Percentiles rank a stretch among this genome's conserved stretches.
Conservation (phyloP, 768 basidiomycete genomes). For the Mycena chlorophos region DNA sequence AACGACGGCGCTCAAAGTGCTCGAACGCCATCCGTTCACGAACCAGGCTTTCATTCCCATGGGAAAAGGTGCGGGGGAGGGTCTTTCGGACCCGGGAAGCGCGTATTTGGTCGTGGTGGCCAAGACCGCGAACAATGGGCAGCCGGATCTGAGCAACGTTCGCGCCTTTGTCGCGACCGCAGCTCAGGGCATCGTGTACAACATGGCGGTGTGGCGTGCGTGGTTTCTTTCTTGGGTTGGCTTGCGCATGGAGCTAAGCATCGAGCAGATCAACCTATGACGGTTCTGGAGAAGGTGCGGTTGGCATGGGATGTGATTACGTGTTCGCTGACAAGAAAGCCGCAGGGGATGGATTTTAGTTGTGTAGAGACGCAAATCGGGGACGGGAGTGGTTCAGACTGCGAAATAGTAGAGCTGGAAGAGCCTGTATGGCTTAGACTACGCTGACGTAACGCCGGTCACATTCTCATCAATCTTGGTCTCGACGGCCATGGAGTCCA, state of each 20-base stretch:
- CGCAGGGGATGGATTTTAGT: constrained; percentile 72
- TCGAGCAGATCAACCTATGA: constrained; percentile 85
- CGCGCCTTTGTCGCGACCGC: constrained; percentile 81
- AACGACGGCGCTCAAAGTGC: constrained; percentile 59
- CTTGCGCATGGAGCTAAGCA: neutral
- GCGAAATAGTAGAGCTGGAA: constrained; percentile 74
- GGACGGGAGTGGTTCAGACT: constrained; percentile 73
- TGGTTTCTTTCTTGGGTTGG: constrained; percentile 28
- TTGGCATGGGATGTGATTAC: constrained; percentile 12
- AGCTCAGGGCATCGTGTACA: constrained; percentile 85
- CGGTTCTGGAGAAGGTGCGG: constrained; percentile 71
- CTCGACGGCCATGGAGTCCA: constrained; percentile 47
- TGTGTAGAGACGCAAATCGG: constrained; percentile 96
- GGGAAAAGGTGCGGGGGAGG: constrained; percentile 58
- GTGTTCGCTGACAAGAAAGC: constrained; percentile 23
- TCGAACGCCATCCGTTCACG: constrained; percentile 88
- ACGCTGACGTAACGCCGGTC: constrained; percentile 15
- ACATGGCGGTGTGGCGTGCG: constrained; percentile 88
- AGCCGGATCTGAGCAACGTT: constrained; percentile 72
- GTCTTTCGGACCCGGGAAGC: constrained; percentile 12
- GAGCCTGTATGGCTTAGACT: constrained; percentile 36
- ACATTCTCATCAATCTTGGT: constrained; percentile 21
- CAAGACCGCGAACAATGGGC: constrained; percentile 70
- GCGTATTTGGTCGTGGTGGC: constrained; percentile 87
- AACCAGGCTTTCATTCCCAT: constrained; percentile 96